A percentile compares a stretch with the other conserved stretches of the same genome.
These are phyloP conservation scores for Corchorus capsularis DNA, from an alignment of 345 rosid genomes.

Conservation along the genomic window DNA sequence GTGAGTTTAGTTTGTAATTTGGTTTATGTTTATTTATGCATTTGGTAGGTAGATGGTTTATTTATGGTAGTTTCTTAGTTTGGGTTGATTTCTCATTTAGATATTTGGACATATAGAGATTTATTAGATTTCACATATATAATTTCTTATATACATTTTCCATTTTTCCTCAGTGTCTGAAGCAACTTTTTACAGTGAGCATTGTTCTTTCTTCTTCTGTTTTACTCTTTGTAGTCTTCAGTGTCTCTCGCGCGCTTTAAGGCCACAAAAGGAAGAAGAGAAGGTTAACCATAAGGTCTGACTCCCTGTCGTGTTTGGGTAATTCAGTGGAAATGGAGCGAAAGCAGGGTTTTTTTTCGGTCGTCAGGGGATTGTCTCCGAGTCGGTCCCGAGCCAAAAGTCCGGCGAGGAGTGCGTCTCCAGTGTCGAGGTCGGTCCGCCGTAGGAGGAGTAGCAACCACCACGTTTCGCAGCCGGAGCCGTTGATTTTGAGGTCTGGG, in stretches of 20 bases:
- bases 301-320: background rate
- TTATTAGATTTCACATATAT: background rate
- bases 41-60: no score
- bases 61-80: no score
- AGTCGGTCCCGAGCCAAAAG: slow-evolving; percentile 53
- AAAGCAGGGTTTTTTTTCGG: slow-evolving; percentile 75
- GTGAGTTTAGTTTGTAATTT: no score
- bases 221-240: background rate
- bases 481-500: slow-evolving; percentile 47
- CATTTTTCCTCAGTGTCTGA: slow-evolving; percentile 14
- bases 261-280: background rate
- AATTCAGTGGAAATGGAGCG: slow-evolving; percentile 56
- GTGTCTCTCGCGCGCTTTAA: slow-evolving; percentile 1
- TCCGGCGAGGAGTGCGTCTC: slow-evolving; percentile 60
- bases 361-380: slow-evolving; percentile 67
- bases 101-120: no score
- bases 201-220: background rate
- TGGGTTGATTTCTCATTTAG: no score
- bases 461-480: slow-evolving; percentile 36
- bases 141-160: no score
- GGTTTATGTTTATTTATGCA: no score
- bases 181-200: slow-evolving; percentile 9
- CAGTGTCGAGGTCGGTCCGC: slow-evolving; percentile 54
- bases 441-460: slow-evolving; percentile 39
- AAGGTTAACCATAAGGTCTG: background rate